Evolutionary conservation across 2,329 filamentous ascomycete species (phyloP), one percentile per base, ranked within the genome.

Genomic region (Parastagonospora avenae): DNA sequence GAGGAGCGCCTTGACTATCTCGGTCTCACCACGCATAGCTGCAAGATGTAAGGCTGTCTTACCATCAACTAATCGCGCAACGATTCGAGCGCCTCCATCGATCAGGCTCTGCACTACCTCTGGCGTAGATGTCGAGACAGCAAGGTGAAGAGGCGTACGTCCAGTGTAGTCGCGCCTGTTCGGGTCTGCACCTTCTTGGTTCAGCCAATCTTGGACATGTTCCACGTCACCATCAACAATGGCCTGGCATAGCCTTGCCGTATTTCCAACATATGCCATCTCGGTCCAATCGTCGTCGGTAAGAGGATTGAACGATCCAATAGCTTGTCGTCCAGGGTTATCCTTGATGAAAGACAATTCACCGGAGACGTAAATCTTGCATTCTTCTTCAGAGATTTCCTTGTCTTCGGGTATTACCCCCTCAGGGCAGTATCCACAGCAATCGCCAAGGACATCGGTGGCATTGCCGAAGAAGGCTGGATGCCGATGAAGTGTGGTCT

Each of bases 201-300:
- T 79, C 9, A 83, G 74, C 87, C 90, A 95, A 58, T 86, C 83
- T 60, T 84, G 73, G 2, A 95, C 88, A 55, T 85, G 82, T 32
- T 90, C 85, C 2, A 88, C 60, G 69, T 95, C 87, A 1, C 82
- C 79, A 60, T 92, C 86, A 4, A 92, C 85, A 50, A 96, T 95
- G 1, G 89, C 91, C 65, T 92, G 88, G 64, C 90, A 95, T 2
- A 96, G 79, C 12, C 83, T 80, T 32, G 85, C 85, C 1, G 90
- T 92, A 59, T 92, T 90, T 9, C 90, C 89, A 31, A 95, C 82
- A 59, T 95, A 96, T 0, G 91, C 90, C 90, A 95, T 94, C 58
- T 92, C 89, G 0, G 91, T 94, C 90, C 91, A 95, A 66, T 94
- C 90, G 43, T 90, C 82, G 36, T 91, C 86, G 0, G 88, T 92